Base-by-base conservation (phyloP, 2,329 filamentous ascomycete genomes). In the Delphinella strobiligena region DNA sequence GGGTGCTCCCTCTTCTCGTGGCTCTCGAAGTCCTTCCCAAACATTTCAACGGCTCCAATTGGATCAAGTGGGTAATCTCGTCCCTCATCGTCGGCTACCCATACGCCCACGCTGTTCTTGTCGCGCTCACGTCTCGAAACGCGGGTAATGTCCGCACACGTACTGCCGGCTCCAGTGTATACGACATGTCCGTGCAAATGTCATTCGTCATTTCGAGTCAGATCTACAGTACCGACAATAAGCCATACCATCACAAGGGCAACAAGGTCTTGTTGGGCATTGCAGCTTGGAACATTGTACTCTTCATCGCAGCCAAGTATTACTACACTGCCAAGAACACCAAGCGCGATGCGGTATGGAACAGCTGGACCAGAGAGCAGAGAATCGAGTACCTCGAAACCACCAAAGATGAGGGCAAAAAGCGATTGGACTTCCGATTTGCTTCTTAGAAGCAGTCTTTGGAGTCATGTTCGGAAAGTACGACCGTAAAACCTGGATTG, bases 191-290 rank as follows among this genome's bases (percentile, higher is more conserved):
- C 35, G 62, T 69, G 4, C 68, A 72, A 48, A 50, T 64, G 1
- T 63, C 63, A 19, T 63, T 62, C 17, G 63, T 70, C 31, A 62
- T 67, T 31, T 57, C 58, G 3, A 59, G 60, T 0, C 66, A 71
- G 37, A 67, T 72, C 36, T 71, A 71, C 49, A 61, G 67, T 15
- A 53, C 60, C 42, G 59, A 70, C 41, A 63, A 71, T 36, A 54
- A 56, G 38, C 68, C 66, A 2, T 52, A 61, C 5, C 69, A 66
- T 39, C 54, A 59, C 5, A 56, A 62, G 1, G 65, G 64, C 2
- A 68, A 68, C 37, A 45, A 44, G 5, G 49, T 52, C 1, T 33
- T 61, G 9, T 38, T 61, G 2, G 52, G 46, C 1, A 51, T 61
- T 11, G 47, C 44, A 19, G 47, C 53, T 30, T 46, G 50, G 19